Percentiles rank a stretch among this genome's conserved stretches.
Conservation (phyloP, 2,329 filamentous ascomycete species). For the Clonostachys sp. region DNA sequence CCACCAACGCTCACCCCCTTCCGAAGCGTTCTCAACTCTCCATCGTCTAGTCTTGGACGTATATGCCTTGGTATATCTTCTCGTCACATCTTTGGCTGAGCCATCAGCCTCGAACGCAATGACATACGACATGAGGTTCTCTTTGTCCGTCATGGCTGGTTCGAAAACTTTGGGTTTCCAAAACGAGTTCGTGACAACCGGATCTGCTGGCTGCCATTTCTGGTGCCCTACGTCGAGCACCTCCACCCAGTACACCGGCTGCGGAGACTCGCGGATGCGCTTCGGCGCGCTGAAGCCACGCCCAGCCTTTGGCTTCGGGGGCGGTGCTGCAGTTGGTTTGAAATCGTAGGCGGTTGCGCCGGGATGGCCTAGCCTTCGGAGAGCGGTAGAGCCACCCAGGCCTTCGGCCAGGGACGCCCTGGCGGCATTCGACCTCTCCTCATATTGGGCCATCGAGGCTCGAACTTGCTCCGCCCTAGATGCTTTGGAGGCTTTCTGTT, state of each 20-base stretch:
- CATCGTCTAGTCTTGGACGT: slow-evolving; percentile 82
- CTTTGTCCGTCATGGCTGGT: slow-evolving; percentile 71
- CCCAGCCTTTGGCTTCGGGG: slow-evolving; percentile 5
- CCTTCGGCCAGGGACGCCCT: slow-evolving; percentile 5
- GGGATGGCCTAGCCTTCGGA: slow-evolving; percentile 47
- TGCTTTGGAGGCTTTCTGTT: slow-evolving; percentile 18
- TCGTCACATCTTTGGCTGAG: slow-evolving; percentile 77
- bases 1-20: slow-evolving; percentile 49
- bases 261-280: slow-evolving; percentile 63
- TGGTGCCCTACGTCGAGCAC: slow-evolving; percentile 80
- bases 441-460: slow-evolving; percentile 33
- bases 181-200: slow-evolving; percentile 72
- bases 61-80: slow-evolving; percentile 81
- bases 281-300: slow-evolving; percentile 24
- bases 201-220: slow-evolving; percentile 88
- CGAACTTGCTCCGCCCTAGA: slow-evolving; percentile 26
- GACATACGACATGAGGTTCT: slow-evolving; percentile 78
- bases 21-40: slow-evolving; percentile 64
- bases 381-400: slow-evolving; percentile 24
- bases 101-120: slow-evolving; percentile 81
- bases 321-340: slow-evolving; percentile 34
- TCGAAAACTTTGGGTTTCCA: slow-evolving; percentile 75
- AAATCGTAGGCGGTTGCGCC: slow-evolving; percentile 48
- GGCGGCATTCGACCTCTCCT: slow-evolving; percentile 20
- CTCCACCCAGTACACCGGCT: slow-evolving; percentile 93